A percentile compares a stretch with the other conserved stretches of the same genome.
Evolutionary conservation across 2,329 filamentous ascomycete species (phyloP).

Genomic region (Scedosporium boydii): DNA sequence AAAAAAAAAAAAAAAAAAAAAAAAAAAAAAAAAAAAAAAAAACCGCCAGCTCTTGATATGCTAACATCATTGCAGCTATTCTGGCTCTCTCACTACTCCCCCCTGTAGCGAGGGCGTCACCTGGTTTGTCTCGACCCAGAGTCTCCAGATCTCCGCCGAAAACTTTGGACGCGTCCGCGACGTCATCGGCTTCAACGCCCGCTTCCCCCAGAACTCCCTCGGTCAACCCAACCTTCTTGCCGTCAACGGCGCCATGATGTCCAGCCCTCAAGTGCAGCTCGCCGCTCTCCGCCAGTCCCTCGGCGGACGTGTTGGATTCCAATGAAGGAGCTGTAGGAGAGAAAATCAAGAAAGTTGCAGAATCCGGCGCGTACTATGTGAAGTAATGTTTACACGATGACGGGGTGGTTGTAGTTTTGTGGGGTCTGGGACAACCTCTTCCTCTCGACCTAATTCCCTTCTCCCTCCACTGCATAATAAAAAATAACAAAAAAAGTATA

Average conservation of each 20-base stretch:
- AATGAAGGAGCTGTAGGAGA: background rate
- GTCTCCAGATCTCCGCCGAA: constrained; percentile 35
- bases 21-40: background rate
- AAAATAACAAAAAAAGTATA: background rate
- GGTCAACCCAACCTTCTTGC: constrained; percentile 33
- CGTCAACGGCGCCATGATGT: background rate
- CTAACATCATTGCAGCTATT: constrained; percentile 25
- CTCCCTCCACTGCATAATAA: background rate
- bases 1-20: no score
- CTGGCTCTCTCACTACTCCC: constrained; percentile 52
- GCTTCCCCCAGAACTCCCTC: constrained; percentile 42
- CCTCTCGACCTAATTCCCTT: background rate
- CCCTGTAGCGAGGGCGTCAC: constrained; percentile 48
- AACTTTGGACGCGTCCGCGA: constrained; percentile 42
- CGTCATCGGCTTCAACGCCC: constrained; percentile 46
- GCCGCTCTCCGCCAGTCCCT: background rate
- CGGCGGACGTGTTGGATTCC: background rate
- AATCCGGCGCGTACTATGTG: background rate
- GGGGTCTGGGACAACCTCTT: background rate
- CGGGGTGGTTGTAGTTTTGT: background rate
- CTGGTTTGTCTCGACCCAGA: constrained; percentile 41
- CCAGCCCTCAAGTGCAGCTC: background rate
- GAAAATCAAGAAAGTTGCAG: background rate
- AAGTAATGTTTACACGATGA: background rate
- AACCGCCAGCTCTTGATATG: background rate